These are phyloP conservation scores for Hymenotorrendiella dingleyae DNA, from an alignment of 2,329 filamentous ascomycete species.

Conservation along the genomic window DNA sequence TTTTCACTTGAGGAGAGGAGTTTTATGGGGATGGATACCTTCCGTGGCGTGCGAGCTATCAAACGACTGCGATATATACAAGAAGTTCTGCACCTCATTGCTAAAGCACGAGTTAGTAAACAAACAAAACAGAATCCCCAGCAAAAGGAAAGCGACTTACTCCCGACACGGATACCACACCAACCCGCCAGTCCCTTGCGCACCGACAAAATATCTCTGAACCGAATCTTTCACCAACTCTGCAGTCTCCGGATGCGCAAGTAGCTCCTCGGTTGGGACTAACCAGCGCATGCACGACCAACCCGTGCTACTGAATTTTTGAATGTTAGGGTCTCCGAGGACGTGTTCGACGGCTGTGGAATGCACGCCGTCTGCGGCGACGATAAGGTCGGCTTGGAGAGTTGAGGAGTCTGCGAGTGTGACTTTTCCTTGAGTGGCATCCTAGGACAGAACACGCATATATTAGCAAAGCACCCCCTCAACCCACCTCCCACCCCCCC, in stretches of 20 bases:
- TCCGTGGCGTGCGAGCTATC: no score
- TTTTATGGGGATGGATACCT: no score
- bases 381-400: slow-evolving; percentile 31
- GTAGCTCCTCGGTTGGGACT: slow-evolving; percentile 26
- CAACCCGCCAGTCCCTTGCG: slow-evolving; percentile 14
- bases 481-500: not conserved
- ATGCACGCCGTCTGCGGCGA: slow-evolving; percentile 34
- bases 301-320: slow-evolving; percentile 10
- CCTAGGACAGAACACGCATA: not conserved
- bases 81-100: no score
- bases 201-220: slow-evolving; percentile 11
- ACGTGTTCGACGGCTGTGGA: slow-evolving; percentile 13
- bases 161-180: slow-evolving; percentile 25
- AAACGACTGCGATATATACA: no score
- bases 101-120: no score
- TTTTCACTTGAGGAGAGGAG: no score
- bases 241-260: slow-evolving; percentile 26
- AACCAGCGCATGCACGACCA: slow-evolving; percentile 30
- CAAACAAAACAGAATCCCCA: no score
- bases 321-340: not conserved
- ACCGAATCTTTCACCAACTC: slow-evolving; percentile 23
- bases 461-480: not conserved
- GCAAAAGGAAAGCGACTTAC: no score
- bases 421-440: slow-evolving; percentile 19
- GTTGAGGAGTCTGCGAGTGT: slow-evolving; percentile 26